These are phyloP conservation scores for Lonicera japonica DNA, from an alignment of 129 eudicot genomes.

Conservation along the genomic window DNA sequence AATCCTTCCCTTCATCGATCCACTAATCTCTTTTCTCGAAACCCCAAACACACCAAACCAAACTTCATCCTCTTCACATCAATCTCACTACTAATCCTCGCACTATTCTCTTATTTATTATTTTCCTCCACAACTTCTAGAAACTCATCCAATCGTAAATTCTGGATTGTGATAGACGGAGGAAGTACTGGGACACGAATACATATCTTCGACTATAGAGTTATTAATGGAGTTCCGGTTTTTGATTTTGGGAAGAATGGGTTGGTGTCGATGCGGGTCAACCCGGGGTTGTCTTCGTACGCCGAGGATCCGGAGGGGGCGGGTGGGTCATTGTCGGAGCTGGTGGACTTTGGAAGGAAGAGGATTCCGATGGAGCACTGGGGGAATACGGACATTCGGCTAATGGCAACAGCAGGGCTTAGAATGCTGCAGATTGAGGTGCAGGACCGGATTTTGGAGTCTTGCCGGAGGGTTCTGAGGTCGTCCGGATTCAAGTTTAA, in stretches of 20 bases:
- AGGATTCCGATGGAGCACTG: slow-evolving; percentile 56
- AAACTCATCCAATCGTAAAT: slow-evolving; percentile 11
- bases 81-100: slow-evolving; percentile 19
- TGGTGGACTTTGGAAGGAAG: slow-evolving; percentile 75
- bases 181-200: slow-evolving; percentile 88
- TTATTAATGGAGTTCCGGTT: slow-evolving; percentile 32
- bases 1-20: slow-evolving; percentile 38
- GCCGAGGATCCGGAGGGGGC: slow-evolving; percentile 57
- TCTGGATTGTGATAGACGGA: slow-evolving; percentile 70
- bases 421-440: slow-evolving; percentile 57
- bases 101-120: slow-evolving; percentile 24
- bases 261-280: slow-evolving; percentile 64
- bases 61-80: slow-evolving; percentile 23
- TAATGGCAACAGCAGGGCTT: slow-evolving; percentile 93
- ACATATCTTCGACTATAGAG: slow-evolving; percentile 63
- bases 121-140: background rate
- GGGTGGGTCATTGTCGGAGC: slow-evolving; percentile 48
- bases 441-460: slow-evolving; percentile 58
- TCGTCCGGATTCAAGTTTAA: slow-evolving; percentile 59
- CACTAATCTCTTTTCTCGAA: slow-evolving; percentile 42
- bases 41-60: slow-evolving; percentile 22
- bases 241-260: slow-evolving; percentile 59
- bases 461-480: slow-evolving; percentile 62
- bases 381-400: slow-evolving; percentile 60
- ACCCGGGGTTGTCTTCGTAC: slow-evolving; percentile 75